Base-by-base conservation (phyloP, 2,329 filamentous ascomycete species). In the Nigrospora oryzae region DNA sequence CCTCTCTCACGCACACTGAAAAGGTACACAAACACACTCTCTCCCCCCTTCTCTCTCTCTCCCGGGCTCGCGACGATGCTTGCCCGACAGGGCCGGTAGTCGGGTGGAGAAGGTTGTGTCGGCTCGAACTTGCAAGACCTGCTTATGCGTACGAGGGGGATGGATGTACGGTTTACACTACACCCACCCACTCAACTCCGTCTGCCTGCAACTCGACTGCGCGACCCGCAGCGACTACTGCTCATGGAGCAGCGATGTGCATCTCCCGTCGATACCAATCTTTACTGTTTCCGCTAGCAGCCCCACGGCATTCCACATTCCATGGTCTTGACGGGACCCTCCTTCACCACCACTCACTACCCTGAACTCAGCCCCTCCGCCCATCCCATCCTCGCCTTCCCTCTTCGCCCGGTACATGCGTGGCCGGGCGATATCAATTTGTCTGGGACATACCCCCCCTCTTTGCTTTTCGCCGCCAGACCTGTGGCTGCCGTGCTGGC, bases 301-400 rank as follows among this genome's bases (percentile, higher is more conserved):
- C 56, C 58, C 58, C 58, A 59, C 56, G 56, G 54, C 56, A 57
- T 56, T 52, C 54, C 51, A 55, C 56, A 56, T 47, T 45, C 43
- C 43, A 43, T 32, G 56, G 48, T 49, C 52, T 54, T 50, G 53
- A 60, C 58, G 58, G 58, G 56, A 57, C 52, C 50, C 44, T 42
- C 42, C 46, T 48, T 56, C 52, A 58, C 53, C 55, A 53, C 53
- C 53, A 58, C 50, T 53, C 23, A 51, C 54, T 56, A 53, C 54
- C 53, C 54, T 46, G 40, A 58, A 55, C 49, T 53, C 53, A 52
- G 59, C 57, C 56, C 56, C 55, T 59, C 57, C 53, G 48, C 54
- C 51, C 52, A 49, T 51, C 51, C 49, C 47, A 50, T 50, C 49
- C 40, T 50, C 51, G 30, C 33, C 28, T 32, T 37, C 19, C 14